Percentiles rank a stretch among this genome's conserved stretches.
Conservation (phyloP, 495 filamentous ascomycete species). For the Amphirosellinia nigrospora region DNA sequence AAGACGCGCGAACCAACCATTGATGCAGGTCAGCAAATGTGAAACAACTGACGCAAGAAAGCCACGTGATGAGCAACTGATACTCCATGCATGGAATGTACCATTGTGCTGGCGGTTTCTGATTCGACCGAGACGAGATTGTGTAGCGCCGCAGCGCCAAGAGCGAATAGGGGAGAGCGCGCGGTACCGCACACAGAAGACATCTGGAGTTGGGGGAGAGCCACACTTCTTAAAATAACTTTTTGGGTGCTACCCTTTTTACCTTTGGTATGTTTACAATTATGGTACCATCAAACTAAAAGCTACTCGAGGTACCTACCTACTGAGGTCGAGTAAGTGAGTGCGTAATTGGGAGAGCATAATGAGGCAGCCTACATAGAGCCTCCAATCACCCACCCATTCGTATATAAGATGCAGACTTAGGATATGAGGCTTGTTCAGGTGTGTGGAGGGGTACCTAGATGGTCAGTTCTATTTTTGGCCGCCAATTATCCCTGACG, state of each 20-base stretch:
- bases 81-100: conserved; percentile 13
- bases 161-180: conserved; percentile 10
- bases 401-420: background rate
- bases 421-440: background rate
- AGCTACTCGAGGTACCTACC: too few species aligned
- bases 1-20: conserved; percentile 22
- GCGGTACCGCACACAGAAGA: background rate
- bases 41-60: conserved; percentile 22
- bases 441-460: background rate
- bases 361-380: background rate
- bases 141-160: conserved; percentile 11
- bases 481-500: conserved; percentile 6
- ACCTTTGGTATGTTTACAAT: background rate
- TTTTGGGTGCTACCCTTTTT: background rate
- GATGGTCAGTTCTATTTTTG: conserved; percentile 10
- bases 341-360: background rate
- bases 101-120: conserved; percentile 18
- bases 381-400: background rate
- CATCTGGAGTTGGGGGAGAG: background rate
- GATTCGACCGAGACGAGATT: conserved; percentile 15
- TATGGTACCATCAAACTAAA: background rate
- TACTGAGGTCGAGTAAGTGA: background rate
- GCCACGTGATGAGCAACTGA: conserved; percentile 23
- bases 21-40: conserved; percentile 26
- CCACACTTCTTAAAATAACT: conserved; percentile 3